These are phyloP conservation scores for Melocanna baccifera DNA, from an alignment of 176 grass and related monocot genomes.

Conservation along the genomic window DNA sequence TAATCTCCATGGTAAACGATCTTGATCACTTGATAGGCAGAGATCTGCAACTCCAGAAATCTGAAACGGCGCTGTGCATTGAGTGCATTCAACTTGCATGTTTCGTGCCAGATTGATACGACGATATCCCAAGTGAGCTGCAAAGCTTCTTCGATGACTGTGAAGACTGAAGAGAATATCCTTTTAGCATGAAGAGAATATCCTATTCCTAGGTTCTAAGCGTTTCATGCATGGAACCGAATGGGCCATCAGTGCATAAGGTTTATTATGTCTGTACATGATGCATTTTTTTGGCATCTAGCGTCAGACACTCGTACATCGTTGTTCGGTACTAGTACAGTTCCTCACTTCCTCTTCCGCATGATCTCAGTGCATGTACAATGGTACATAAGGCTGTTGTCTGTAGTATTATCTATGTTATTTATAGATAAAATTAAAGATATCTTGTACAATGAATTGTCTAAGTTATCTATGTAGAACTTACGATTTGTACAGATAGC, in stretches of 20 bases:
- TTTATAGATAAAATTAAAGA: too few species aligned
- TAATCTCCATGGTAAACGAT: neutral
- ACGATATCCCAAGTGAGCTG: neutral
- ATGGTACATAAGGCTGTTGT: too few species aligned
- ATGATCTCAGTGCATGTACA: too few species aligned
- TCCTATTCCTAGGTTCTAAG: neutral
- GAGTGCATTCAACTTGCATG: neutral
- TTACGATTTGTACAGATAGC: too few species aligned
- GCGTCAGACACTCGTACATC: too few species aligned
- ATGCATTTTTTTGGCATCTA: too few species aligned
- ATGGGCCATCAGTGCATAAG: neutral
- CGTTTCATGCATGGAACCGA: neutral
- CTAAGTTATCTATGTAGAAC: too few species aligned
- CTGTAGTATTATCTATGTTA: too few species aligned
- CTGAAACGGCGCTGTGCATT: neutral
- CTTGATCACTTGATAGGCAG: neutral
- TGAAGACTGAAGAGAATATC: slow-evolving; percentile 13
- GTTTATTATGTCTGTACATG: neutral
- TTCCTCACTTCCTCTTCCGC: too few species aligned
- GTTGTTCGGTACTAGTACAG: too few species aligned
- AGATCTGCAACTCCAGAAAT: neutral
- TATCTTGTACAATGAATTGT: too few species aligned
- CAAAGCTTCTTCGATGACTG: neutral
- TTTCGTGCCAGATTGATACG: neutral
- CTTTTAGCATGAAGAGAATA: neutral